phyloP scores from a whole-genome alignment of 768 basidiomycete genomes.

The Leccinellum luteum region DNA sequence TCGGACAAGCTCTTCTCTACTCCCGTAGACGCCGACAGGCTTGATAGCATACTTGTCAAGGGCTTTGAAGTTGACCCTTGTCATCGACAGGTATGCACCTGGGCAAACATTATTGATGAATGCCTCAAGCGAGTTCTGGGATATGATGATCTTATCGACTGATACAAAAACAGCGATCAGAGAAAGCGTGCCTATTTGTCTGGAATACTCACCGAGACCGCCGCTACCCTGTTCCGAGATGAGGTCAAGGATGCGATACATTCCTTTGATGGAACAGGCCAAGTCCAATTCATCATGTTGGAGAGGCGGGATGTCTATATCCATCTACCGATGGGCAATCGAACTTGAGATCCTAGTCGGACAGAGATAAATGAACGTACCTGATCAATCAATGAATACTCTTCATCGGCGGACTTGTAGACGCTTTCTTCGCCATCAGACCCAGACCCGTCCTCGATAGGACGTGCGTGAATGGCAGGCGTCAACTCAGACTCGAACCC shows the following conservation, averaged over 20 bases:
- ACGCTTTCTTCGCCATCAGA: slow-evolving; percentile 14
- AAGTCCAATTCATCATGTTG: slow-evolving; percentile 21
- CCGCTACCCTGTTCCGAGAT: slow-evolving; percentile 50
- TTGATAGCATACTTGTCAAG: slow-evolving; percentile 46
- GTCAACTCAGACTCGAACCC: slow-evolving; percentile 2
- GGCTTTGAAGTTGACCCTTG: slow-evolving; percentile 53
- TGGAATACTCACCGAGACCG: slow-evolving; percentile 42
- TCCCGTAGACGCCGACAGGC: slow-evolving; percentile 59
- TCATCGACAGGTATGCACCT: slow-evolving; percentile 51
- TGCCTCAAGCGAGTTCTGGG: slow-evolving; percentile 44
- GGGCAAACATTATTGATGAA: slow-evolving; percentile 50
- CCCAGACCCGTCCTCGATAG: neutral
- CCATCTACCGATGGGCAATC: slow-evolving; percentile 17
- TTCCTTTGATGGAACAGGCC: slow-evolving; percentile 37
- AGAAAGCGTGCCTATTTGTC: neutral
- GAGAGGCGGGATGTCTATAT: slow-evolving; percentile 2
- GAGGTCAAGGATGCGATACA: slow-evolving; percentile 54
- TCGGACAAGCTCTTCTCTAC: slow-evolving; percentile 46
- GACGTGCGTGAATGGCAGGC: neutral
- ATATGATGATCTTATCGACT: slow-evolving; percentile 67
- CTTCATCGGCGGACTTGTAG: slow-evolving; percentile 15
- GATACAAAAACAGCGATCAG: neutral
- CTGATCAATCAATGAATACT: neutral
- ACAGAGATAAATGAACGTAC: slow-evolving; percentile 3
- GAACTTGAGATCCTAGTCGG: neutral